A percentile compares a stretch with the other conserved stretches of the same genome.
phyloP scores from a whole-genome alignment of 371 early-diverging fungal species.

The Mortierella sp. region DNA sequence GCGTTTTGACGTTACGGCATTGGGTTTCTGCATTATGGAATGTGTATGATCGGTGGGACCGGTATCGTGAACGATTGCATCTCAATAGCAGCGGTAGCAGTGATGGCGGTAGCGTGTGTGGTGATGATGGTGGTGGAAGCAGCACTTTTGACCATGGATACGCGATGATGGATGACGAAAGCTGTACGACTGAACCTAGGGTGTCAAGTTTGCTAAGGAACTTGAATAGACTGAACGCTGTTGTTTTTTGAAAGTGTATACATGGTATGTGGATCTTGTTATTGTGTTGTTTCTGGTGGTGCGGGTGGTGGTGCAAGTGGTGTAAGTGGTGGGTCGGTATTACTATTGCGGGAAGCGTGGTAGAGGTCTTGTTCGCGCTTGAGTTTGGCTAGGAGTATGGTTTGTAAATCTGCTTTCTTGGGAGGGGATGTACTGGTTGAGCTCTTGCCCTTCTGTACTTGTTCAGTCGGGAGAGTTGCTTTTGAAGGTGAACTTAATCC shows the following conservation, averaged over 20 bases:
- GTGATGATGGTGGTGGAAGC: background rate
- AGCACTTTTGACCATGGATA: background rate
- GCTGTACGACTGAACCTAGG: constrained; percentile 11
- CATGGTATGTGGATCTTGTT: background rate
- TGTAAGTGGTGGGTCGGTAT: background rate
- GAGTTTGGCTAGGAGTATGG: constrained; percentile 26
- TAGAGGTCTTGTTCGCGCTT: constrained; percentile 37
- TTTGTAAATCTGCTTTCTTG: background rate
- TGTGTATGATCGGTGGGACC: constrained; percentile 1
- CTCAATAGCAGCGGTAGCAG: background rate
- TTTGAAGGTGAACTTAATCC: background rate
- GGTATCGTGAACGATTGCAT: constrained; percentile 1
- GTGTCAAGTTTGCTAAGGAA: constrained; percentile 18
- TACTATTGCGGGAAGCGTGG: background rate
- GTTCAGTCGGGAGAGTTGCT: background rate
- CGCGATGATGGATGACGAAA: background rate
- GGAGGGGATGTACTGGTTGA: background rate
- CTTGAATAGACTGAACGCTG: constrained; percentile 20
- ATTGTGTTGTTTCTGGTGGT: background rate
- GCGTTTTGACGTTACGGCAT: background rate
- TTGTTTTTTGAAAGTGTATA: background rate
- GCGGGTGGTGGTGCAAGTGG: background rate
- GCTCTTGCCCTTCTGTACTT: background rate
- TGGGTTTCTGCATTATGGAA: background rate
- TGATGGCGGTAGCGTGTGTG: background rate